Conservation (phyloP, 2,329 filamentous ascomycete genomes). For the Paracamarosporium sp. region DNA sequence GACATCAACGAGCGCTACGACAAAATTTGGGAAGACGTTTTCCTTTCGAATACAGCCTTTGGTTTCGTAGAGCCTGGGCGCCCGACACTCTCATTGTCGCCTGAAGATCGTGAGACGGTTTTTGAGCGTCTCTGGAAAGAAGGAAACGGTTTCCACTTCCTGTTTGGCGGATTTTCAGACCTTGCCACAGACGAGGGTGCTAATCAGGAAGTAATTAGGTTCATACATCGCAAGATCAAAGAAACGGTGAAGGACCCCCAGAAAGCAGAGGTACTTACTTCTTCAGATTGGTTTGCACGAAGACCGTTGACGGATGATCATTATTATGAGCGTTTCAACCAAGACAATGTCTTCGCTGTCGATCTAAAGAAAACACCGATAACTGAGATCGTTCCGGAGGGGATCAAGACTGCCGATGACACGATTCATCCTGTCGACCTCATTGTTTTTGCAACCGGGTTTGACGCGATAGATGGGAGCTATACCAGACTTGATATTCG, state of each 20-base stretch:
- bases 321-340: slow-evolving; percentile 50
- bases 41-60: slow-evolving; percentile 38
- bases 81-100: not conserved
- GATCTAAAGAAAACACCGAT: slow-evolving; percentile 47
- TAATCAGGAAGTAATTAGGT: slow-evolving; percentile 47
- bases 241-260: slow-evolving; percentile 1
- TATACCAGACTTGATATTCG: slow-evolving; percentile 21
- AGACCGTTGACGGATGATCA: slow-evolving; percentile 49
- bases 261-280: not conserved
- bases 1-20: slow-evolving; percentile 43
- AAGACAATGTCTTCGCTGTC: slow-evolving; percentile 47
- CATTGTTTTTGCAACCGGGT: slow-evolving; percentile 50
- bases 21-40: slow-evolving; percentile 37
- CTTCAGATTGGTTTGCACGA: slow-evolving; percentile 27
- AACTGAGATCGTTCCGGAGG: slow-evolving; percentile 31
- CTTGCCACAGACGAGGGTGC: slow-evolving; percentile 36
- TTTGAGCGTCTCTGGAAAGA: slow-evolving; percentile 16
- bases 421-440: slow-evolving; percentile 44
- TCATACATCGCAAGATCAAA: slow-evolving; percentile 31
- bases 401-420: slow-evolving; percentile 48
- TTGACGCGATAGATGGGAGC: slow-evolving; percentile 49
- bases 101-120: slow-evolving; percentile 15
- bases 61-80: slow-evolving; percentile 35
- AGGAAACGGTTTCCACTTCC: slow-evolving; percentile 38
- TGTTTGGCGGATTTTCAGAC: slow-evolving; percentile 33